Conservation (phyloP, 352 stramenopile species). For the Thraustotheca clavata region DNA sequence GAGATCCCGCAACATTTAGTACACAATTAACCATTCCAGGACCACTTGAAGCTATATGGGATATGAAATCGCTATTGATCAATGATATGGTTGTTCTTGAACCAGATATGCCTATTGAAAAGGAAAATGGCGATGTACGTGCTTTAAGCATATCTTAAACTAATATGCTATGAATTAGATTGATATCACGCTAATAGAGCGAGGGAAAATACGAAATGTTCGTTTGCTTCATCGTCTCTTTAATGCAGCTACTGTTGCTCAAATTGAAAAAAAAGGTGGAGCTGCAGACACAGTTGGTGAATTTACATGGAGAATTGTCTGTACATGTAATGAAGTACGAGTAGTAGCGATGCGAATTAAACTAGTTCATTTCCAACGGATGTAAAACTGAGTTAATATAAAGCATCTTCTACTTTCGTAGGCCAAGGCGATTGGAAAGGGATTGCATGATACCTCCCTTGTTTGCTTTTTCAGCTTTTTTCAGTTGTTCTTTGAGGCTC, state of each 20-base stretch:
- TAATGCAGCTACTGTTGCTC: not conserved
- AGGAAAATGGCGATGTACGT: not conserved
- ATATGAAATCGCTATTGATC: constrained; percentile 10
- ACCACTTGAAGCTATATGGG: constrained; percentile 4
- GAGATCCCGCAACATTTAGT: not conserved
- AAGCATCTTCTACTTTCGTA: constrained; percentile 5
- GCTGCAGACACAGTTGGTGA: not conserved
- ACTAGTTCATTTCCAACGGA: not conserved
- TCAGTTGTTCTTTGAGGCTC: constrained; percentile 49
- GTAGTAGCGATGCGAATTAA: not conserved
- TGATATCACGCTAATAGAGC: constrained; percentile 1
- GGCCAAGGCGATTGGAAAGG: constrained; percentile 1
- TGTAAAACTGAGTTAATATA: not conserved
- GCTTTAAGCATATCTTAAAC: not conserved
- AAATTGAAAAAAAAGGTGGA: not conserved
- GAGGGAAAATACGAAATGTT: constrained; percentile 5
- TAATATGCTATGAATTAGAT: not conserved
- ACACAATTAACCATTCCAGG: not conserved
- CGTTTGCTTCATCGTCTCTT: not conserved
- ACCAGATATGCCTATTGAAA: not conserved
- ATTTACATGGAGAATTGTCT: constrained; percentile 10
- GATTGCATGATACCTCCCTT: constrained; percentile 18
- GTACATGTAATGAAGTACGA: not conserved
- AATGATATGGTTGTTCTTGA: not conserved
- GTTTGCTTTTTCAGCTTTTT: constrained; percentile 17